A percentile compares a stretch with the other conserved stretches of the same genome.
phyloP scores from a whole-genome alignment of 495 filamentous ascomycete genomes.

The Lindgomyces ingoldianus region DNA sequence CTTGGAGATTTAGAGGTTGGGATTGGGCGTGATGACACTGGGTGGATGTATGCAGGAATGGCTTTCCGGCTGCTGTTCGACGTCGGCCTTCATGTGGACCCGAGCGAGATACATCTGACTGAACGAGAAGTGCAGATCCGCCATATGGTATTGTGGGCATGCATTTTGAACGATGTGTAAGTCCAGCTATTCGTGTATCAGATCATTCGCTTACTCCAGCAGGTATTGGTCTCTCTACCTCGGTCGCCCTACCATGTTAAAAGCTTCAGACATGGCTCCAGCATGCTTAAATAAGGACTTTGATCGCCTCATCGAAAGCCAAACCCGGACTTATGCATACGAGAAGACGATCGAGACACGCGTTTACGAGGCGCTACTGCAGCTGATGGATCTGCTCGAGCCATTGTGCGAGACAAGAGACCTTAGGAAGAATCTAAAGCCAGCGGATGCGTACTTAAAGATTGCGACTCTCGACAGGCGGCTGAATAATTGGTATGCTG shows the following conservation, averaged over 20 bases:
- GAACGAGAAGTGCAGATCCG: conserved; percentile 26
- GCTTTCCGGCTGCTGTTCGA: conserved; percentile 25
- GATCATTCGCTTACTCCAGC: background rate
- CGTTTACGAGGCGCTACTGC: conserved; percentile 17
- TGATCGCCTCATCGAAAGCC: conserved; percentile 17
- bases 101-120: conserved; percentile 13
- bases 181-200: background rate
- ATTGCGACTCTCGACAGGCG: conserved; percentile 19
- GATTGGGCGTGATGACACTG: conserved; percentile 21
- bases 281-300: conserved; percentile 28
- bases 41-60: conserved; percentile 30
- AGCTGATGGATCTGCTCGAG: conserved; percentile 27
- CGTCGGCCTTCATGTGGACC: conserved; percentile 25
- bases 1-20: conserved; percentile 25
- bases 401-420: conserved; percentile 21
- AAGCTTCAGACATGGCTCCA: conserved; percentile 20
- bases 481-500: conserved; percentile 28
- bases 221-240: conserved; percentile 25
- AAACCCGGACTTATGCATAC: conserved; percentile 20
- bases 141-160: conserved; percentile 28
- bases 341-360: conserved; percentile 25
- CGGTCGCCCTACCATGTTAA: conserved; percentile 20
- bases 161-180: conserved; percentile 28
- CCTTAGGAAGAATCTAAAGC: conserved; percentile 18
- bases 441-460: conserved; percentile 18